Base-by-base conservation (phyloP, 306 rosid species). In the Cucurbita moschata region DNA sequence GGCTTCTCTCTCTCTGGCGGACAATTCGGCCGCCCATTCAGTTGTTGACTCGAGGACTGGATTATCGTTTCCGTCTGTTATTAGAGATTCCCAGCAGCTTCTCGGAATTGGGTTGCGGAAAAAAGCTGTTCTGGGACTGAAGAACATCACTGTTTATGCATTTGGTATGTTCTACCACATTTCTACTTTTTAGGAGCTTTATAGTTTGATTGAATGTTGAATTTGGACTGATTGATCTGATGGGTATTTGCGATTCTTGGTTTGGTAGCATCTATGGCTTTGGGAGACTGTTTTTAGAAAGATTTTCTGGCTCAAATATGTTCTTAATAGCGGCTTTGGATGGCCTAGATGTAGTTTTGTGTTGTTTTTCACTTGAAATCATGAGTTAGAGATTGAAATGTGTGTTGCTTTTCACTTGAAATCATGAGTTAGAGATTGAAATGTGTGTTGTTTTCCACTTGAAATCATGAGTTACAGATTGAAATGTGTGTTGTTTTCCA, bases 61-160 rank as follows among this genome's bases (percentile, higher is more conserved):
- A 53, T 63, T 76, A 1, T 79, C 89, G 5, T 94, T 94, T 77
- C 97, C 96, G 52, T 83, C 97, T 4, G 71, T 82, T 53, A 74
- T 90, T 6, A 82, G 63, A n/a, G 81, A 79, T 77, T 89, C 98
- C 72, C 90, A 70, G 75, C 78, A 77, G 51, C 92, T 94, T 23
- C 87, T 87, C 8, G 97, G 98, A 47, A 87, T 89, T 84, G 98
- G 98, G 42, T 62, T 91, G 61, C 82, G 98, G 50, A 90, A 72
- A 77, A 94, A 94, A 83, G 64, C 81, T 63, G 10, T 94, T 47
- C 80, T 94, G 46, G 98, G 97, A 11, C 76, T 94, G 76, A 94
- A 89, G 86, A 90, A 89, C 80, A 89, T 94, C 76, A 88, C 91
- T 79, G 95, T 94, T 56, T 94, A 94, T 72, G 96, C 95, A 72